Evolutionary conservation across 371 early-diverging fungal species (phyloP).

Genomic region (Syncephalastrum sp.): DNA sequence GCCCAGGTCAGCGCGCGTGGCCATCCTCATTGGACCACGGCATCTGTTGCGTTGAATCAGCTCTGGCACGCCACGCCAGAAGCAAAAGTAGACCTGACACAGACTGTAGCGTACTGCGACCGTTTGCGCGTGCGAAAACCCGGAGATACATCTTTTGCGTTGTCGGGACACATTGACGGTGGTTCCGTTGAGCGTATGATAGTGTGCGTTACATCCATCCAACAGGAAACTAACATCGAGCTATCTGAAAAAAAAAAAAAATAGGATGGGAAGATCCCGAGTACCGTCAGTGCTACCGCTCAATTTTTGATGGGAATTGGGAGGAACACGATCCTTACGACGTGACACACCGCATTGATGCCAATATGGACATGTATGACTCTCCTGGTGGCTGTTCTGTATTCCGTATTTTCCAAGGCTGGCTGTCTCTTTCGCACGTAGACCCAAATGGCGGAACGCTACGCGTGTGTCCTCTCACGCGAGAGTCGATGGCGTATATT

Average conservation of each 20-base stretch:
- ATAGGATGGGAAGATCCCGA: constrained; percentile 23
- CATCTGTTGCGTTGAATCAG: constrained; percentile 29
- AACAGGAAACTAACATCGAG: neutral
- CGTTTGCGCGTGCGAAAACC: constrained; percentile 32
- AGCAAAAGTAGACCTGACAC: constrained; percentile 22
- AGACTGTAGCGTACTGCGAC: constrained; percentile 33
- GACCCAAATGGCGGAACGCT: constrained; percentile 30
- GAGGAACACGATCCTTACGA: constrained; percentile 31
- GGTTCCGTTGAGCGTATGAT: constrained; percentile 27
- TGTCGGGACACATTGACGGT: constrained; percentile 32
- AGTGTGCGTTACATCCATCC: neutral
- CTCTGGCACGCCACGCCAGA: constrained; percentile 27
- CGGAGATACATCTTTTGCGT: constrained; percentile 27
- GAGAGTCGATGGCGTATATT: constrained; percentile 31
- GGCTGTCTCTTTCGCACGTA: constrained; percentile 28
- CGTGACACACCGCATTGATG: constrained; percentile 33
- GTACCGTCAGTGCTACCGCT: constrained; percentile 19
- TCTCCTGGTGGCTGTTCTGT: constrained; percentile 27
- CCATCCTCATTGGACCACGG: constrained; percentile 23
- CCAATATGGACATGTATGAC: constrained; percentile 33
- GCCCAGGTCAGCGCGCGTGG: constrained; percentile 22
- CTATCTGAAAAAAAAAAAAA: neutral
- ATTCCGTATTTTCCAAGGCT: constrained; percentile 41
- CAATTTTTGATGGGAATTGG: constrained; percentile 17
- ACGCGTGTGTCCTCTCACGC: constrained; percentile 32